Percentiles rank a stretch among this genome's conserved stretches.
phyloP scores from a whole-genome alignment of 2,329 filamentous ascomycete species.

The Neophaeococcomyces aloes region DNA sequence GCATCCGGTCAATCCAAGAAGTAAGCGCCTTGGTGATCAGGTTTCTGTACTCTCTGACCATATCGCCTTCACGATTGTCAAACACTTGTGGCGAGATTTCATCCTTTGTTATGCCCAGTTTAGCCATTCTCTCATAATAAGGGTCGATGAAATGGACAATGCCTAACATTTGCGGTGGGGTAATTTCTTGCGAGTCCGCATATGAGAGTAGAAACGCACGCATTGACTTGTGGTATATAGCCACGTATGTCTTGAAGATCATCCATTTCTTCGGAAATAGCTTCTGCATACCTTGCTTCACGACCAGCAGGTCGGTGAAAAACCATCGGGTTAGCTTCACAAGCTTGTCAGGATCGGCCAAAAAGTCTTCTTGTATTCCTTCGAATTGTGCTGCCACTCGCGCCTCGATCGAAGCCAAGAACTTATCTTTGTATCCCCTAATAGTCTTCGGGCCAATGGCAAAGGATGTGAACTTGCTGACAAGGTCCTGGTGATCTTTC shows the following conservation, averaged over 20 bases:
- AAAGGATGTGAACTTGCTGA: constrained; percentile 86
- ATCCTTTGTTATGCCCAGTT: constrained; percentile 66
- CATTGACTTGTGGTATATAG: constrained; percentile 90
- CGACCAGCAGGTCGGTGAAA: constrained; percentile 94
- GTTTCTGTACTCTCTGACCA: constrained; percentile 86
- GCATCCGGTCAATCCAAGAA: constrained; percentile 95
- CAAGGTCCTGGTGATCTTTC: constrained; percentile 90
- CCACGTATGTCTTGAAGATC: constrained; percentile 79
- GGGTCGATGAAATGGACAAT: constrained; percentile 93
- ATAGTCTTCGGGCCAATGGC: constrained; percentile 85
- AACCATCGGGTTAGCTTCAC: constrained; percentile 91
- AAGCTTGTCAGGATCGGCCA: constrained; percentile 69
- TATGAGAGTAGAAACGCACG: constrained; percentile 79
- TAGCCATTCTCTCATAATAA: constrained; percentile 92
- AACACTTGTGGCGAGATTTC: constrained; percentile 79
- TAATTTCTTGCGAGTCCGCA: constrained; percentile 75
- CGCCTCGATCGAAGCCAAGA: constrained; percentile 66
- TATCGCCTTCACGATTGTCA: constrained; percentile 77
- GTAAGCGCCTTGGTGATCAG: constrained; percentile 93
- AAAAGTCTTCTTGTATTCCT: constrained; percentile 60
- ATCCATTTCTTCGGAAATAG: constrained; percentile 96
- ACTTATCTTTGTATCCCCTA: constrained; percentile 94
- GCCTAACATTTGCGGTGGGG: constrained; percentile 74
- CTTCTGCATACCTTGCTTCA: constrained; percentile 81
- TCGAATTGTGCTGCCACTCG: constrained; percentile 66